Evolutionary conservation across 1,284 basidiomycete genomes (phyloP), one percentile per base, ranked within the genome.

Genomic region (Cutaneotrichosporon spelunceum): DNA sequence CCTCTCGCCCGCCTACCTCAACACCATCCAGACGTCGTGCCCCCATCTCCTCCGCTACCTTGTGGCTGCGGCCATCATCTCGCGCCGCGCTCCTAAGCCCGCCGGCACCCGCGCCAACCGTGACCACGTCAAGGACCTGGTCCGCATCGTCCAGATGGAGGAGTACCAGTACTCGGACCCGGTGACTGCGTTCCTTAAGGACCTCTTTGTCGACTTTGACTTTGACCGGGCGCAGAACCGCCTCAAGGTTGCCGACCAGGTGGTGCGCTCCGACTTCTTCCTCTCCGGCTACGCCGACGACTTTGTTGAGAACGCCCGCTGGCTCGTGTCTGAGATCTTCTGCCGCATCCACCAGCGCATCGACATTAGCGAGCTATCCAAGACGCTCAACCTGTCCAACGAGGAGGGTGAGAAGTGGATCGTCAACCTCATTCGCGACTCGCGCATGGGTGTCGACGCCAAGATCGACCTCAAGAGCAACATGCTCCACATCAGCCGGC

Each of bases 381-480:
- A 91, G 73, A 87, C 94, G 14, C 84, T 99, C 39, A 97, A 97
- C 79, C 84, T 98, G 59, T 88, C 89, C 26, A 86, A 84, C 59
- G 93, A 93, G 70, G 95, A 98, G 73, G 96, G 95, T 61, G 95
- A 98, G 78, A 96, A 96, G 78, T 99, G 95, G 95, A 95, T 99
- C 68, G 95, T 97, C 71, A 97, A 96, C 82, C 87, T 98, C 62
- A 95, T 98, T 72, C 87, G 93, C 55, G 96, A 98, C 79, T 96
- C 94, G 27, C 86, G 92, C 60, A 92, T 96, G 86, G 93, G 90
- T 24, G 88, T 90, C 3, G 91, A 99, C 72, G 93, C 93, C 60
- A 97, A 96, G 83, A 97, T 98, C 69, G 94, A 98, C 79, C 84
- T 97, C 47, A 57, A 57, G 57, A 66, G 52, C 90, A 95, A 97